Evolutionary conservation across 2,329 filamentous ascomycete genomes (phyloP), one percentile per base, ranked within the genome.

Genomic region (Apiospora marii): DNA sequence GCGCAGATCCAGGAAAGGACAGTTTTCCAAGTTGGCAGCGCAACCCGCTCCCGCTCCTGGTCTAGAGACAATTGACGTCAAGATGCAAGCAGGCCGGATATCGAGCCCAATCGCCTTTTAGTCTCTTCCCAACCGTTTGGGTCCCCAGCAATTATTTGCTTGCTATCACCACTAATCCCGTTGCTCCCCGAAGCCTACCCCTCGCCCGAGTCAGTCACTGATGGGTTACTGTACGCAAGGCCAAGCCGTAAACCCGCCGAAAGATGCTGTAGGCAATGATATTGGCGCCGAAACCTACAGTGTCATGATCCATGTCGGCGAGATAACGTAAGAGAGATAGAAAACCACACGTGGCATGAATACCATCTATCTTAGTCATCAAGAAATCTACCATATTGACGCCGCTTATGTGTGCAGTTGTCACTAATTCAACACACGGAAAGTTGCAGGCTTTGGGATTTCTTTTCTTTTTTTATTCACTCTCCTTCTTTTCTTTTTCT

Each of bases 51-150:
- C 34, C 58, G 53, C 46, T n/a, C 34, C 41, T 16, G 53, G 34
- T 16, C 13, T 8, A 41, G 58, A 41, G 58, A 41, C 58, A 41
- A 13, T 64, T 64, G 58, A 41, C 34, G 58, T 64, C 58, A 64
- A 64, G 10, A n/a, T 41, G 34, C 58, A 64, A 27, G 53, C 53
- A 61, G 53, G 58, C 22, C 34, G 30, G 51, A 14, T n/a, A 34
- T 22, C 34, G 58, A 41, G 58, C 22, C 58, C 34, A 64, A 64
- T 41, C 41, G 34, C n/a, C 34, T 24, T 64, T 24, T 64, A 64
- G 58, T 41, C 58, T 64, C n/a, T n/a, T n/a, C 58, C 58, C 30
- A 64, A n/a, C 30, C 34, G 58, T 64, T 61, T 61, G 53, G 27
- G 53, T 37, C 8, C 53, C 53, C 30, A 61, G 53, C 53, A 61